These are phyloP conservation scores for Arthrobotrys sphaeroides DNA, from an alignment of 2,329 filamentous ascomycete species.

Conservation along the genomic window DNA sequence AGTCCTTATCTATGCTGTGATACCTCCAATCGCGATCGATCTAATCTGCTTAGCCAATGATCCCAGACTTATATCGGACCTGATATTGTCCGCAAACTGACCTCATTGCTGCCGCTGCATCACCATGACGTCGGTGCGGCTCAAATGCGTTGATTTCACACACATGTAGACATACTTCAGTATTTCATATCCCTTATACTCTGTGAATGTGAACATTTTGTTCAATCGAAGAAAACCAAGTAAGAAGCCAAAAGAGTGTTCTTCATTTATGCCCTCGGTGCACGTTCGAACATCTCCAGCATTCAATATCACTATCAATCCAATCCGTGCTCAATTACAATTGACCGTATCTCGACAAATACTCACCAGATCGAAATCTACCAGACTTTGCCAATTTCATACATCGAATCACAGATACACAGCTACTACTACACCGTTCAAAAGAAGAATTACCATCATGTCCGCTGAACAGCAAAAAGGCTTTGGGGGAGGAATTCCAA, in stretches of 20 bases:
- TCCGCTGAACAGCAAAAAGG: conserved; percentile 16
- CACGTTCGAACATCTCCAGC: not conserved
- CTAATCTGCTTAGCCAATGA: not conserved
- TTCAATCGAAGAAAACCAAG: no score
- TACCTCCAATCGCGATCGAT: not conserved
- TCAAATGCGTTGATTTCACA: not conserved
- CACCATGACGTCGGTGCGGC: conserved; percentile 30
- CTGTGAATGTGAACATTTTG: no score
- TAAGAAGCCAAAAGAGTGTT: not conserved
- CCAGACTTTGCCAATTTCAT: not conserved
- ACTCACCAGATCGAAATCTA: not conserved
- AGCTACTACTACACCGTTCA: not conserved
- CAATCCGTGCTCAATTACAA: not conserved
- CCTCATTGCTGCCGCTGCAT: conserved; percentile 1
- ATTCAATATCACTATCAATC: not conserved
- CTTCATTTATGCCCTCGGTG: no score
- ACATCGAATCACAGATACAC: not conserved
- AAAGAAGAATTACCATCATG: conserved; percentile 5
- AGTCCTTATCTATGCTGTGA: no score
- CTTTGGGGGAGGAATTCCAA: conserved; percentile 29
- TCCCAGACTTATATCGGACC: not conserved
- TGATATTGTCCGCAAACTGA: not conserved
- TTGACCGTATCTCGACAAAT: not conserved
- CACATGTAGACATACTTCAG: not conserved
- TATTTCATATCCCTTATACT: not conserved